These are phyloP conservation scores for Fusarium circinatum DNA, from an alignment of 2,329 filamentous ascomycete species.

Conservation along the genomic window DNA sequence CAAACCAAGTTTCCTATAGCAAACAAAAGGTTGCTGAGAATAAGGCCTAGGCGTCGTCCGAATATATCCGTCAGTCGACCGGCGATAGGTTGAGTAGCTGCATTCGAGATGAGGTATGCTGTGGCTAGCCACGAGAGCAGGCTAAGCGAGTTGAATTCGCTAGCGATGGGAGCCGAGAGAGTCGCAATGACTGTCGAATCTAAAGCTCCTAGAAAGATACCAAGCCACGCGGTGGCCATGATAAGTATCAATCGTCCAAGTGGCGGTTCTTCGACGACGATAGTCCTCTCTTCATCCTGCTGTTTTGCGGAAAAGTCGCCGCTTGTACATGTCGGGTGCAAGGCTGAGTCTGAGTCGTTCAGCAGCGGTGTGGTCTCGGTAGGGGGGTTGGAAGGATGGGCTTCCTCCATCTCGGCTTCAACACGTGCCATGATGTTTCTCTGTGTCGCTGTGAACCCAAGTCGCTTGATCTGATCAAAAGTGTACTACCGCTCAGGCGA, in stretches of 20 bases:
- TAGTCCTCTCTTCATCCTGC: background rate
- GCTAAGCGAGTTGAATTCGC: background rate
- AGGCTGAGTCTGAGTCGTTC: background rate
- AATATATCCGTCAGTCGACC: background rate
- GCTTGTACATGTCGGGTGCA: no score
- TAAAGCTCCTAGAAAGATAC: background rate
- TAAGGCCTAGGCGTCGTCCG: background rate
- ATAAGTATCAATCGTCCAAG: background rate
- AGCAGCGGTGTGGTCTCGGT: background rate
- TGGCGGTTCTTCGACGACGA: background rate
- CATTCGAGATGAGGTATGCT: background rate
- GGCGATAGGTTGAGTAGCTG: background rate
- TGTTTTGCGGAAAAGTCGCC: background rate
- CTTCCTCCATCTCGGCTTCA: background rate
- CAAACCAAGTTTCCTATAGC: background rate
- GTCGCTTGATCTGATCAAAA: no score
- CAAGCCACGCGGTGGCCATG: background rate
- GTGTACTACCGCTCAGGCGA: no score
- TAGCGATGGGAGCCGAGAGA: background rate
- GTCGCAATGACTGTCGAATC: background rate
- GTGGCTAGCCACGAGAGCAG: background rate
- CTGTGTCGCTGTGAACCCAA: background rate
- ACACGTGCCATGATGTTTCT: background rate
- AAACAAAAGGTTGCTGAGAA: background rate
- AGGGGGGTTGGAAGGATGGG: background rate